A percentile compares a stretch with the other conserved stretches of the same genome.
Conservation (phyloP, 116 monocot genomes). For the Zostera marina region DNA sequence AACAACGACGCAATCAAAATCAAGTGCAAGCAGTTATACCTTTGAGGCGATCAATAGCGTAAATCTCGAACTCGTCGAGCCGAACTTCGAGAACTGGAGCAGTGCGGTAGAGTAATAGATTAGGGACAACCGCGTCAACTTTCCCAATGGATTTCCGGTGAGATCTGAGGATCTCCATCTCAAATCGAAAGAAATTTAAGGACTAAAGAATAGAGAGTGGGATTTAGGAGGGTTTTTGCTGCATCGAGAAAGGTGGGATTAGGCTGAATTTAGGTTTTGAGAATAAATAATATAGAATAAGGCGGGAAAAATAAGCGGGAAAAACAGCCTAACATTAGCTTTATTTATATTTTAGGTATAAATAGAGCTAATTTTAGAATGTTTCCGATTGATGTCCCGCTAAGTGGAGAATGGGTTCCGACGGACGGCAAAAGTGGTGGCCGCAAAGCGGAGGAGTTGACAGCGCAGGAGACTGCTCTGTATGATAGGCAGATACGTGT, state of each 20-base stretch:
- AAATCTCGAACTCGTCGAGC: constrained; percentile 84
- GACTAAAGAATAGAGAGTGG: neutral
- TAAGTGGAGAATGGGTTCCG: neutral
- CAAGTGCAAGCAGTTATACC: constrained; percentile 16
- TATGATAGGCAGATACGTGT: constrained; percentile 99
- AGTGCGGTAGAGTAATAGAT: constrained; percentile 57
- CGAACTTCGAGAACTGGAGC: constrained; percentile 70
- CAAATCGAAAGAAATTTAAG: neutral
- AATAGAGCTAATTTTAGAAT: neutral
- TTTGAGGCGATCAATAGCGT: constrained; percentile 84
- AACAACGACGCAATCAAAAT: neutral
- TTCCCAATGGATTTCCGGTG: constrained; percentile 12
- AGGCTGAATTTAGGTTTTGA: too few species aligned
- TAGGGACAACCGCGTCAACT: constrained; percentile 3
- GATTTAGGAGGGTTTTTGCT: neutral
- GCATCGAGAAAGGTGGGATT: too few species aligned
- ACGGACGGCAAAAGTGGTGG: constrained; percentile 30
- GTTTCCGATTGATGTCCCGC: neutral
- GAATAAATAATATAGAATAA: too few species aligned
- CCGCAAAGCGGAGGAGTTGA: constrained; percentile 49
- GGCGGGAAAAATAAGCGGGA: neutral
- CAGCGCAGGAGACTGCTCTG: constrained; percentile 86
- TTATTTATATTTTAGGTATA: too few species aligned
- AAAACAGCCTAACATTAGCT: too few species aligned
- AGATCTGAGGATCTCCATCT: constrained; percentile 23